Base-by-base conservation (phyloP, 345 rosid species). In the Firmiana major region DNA sequence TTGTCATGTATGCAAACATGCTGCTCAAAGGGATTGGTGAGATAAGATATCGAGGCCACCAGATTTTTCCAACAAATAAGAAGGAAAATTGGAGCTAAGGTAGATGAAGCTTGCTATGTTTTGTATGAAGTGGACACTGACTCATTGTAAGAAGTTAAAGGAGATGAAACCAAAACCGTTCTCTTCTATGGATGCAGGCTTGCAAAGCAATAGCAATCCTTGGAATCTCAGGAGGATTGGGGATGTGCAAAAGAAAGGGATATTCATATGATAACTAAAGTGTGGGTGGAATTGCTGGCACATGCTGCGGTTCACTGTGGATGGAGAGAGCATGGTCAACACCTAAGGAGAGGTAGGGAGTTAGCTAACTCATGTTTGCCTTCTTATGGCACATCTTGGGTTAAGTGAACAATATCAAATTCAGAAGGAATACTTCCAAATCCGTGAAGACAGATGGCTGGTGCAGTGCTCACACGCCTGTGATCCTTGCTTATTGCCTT, bases 331-430 rank as follows among this genome's bases (percentile, higher is more conserved):
- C 82, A 76, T 34, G 73, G 73, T 34, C 76, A 78, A 26, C 74
- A 76, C 19, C 72, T 84, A 9, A 60, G 60, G 13, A 40, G 51
- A 22, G 82, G 86, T 1, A 79, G 82, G 6, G 84, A 84, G 78
- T 38, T n/a, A 79, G 9, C 53, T 84, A 3, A 73, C 82, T 67
- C 78, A 81, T 45, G 81, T 84, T 2, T 72, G 65, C 28, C 38
- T 84, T 51, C 51, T 75, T 0, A 74, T 80, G 75, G 59, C 68
- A 11, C 75, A 65, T 75, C 38, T 68, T 19, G 81, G 84, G 57
- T 53, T 63, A 26, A 69, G 73, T 48, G 57, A 26, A 7, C 58
- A 69, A 26, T 69, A 15, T 11, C 73, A 48, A 28, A 26, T 26
- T 28, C 22, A 48, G 57, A 46, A 65, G 66, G n/a, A 16, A 49